Evolutionary conservation across 2,329 filamentous ascomycete genomes (phyloP).

Genomic region (Myriosclerotinia scirpicola): DNA sequence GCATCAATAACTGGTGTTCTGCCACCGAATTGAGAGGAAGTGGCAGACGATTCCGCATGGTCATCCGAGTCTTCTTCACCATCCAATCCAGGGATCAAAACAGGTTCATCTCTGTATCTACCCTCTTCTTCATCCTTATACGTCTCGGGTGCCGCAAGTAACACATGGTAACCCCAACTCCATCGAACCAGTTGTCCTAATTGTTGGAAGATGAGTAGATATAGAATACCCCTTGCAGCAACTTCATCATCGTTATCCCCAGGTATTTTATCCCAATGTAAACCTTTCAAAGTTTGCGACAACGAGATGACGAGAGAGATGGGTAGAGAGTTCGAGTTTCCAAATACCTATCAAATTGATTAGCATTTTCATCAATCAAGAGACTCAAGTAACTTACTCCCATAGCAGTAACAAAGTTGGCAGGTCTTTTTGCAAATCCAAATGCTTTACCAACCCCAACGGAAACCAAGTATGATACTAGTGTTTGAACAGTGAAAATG

Average conservation of each 20-base stretch:
- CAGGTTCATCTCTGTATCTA: slow-evolving; percentile 55
- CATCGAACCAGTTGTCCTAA: slow-evolving; percentile 91
- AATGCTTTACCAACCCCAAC: slow-evolving; percentile 70
- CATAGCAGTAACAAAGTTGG: slow-evolving; percentile 97
- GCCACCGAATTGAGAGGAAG: slow-evolving; percentile 40
- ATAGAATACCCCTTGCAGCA: slow-evolving; percentile 87
- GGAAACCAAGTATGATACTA: slow-evolving; percentile 80
- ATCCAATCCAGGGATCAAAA: slow-evolving; percentile 51
- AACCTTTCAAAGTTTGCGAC: slow-evolving; percentile 83
- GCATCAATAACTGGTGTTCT: slow-evolving; percentile 39
- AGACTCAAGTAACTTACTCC: slow-evolving; percentile 53
- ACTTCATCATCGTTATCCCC: slow-evolving; percentile 96
- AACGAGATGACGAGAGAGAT: slow-evolving; percentile 95
- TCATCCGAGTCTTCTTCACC: slow-evolving; percentile 33
- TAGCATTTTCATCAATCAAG: slow-evolving; percentile 22
- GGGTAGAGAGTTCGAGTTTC: slow-evolving; percentile 95
- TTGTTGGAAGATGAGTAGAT: slow-evolving; percentile 96
- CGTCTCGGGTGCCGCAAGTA: slow-evolving; percentile 80
- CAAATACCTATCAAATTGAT: slow-evolving; percentile 65
- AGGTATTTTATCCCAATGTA: slow-evolving; percentile 90
- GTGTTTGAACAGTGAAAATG: slow-evolving; percentile 86
- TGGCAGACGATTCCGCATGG: slow-evolving; percentile 29
- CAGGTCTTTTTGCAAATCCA: slow-evolving; percentile 77
- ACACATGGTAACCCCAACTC: slow-evolving; percentile 97
- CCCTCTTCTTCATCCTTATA: slow-evolving; percentile 62